Percentiles rank a stretch among this genome's conserved stretches.
These are phyloP conservation scores for Pythium grandisporangium DNA, from an alignment of 352 stramenopile species.

Conservation along the genomic window DNA sequence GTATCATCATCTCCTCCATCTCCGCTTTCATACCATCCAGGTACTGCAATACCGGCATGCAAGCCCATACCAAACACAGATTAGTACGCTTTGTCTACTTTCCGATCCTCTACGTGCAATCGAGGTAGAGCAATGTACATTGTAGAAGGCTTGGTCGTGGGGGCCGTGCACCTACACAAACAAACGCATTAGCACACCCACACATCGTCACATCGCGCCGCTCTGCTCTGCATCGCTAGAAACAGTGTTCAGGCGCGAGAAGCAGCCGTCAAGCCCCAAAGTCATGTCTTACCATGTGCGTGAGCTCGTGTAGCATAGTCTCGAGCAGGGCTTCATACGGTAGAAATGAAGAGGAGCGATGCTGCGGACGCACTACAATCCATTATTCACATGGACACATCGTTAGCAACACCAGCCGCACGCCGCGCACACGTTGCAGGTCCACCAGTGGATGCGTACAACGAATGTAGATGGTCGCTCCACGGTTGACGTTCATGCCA, in stretches of 20 bases:
- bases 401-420: no score
- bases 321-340: constrained; percentile 52
- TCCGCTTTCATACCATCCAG: constrained; percentile 50
- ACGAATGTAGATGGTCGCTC: constrained; percentile 62
- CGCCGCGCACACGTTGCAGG: no score
- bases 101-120: not conserved
- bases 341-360: constrained; percentile 15
- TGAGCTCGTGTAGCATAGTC: constrained; percentile 70
- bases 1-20: constrained; percentile 50
- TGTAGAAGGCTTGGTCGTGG: constrained; percentile 64
- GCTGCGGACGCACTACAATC: constrained; percentile 28
- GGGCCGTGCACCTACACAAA: constrained; percentile 26
- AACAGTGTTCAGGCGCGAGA: no score
- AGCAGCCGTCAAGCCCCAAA: constrained; percentile 1
- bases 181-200: no score
- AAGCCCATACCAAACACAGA: no score
- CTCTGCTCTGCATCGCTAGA: no score
- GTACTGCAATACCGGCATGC: no score
- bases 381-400: not conserved
- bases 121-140: constrained; percentile 13
- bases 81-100: no score
- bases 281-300: constrained; percentile 36
- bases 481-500: constrained; percentile 75
- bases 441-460: no score
- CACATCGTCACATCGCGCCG: no score